Evolutionary conservation across 331 rosid genomes (phyloP).

Genomic region (Malus hybrid): DNA sequence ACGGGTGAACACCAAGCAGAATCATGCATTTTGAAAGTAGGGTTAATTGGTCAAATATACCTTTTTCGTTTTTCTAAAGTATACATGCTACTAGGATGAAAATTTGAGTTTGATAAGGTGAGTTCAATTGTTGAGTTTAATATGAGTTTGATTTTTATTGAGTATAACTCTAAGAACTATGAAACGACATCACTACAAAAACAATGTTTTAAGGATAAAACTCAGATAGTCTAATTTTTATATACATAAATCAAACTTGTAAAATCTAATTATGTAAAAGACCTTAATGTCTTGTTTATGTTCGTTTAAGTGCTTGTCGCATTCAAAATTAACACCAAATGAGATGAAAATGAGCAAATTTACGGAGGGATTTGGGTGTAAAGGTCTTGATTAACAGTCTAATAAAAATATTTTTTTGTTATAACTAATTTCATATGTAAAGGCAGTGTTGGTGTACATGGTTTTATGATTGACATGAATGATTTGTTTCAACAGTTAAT

Average conservation of each 20-base stretch:
- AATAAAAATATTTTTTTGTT: background rate
- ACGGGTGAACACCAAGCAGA: background rate
- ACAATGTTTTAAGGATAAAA: too few species aligned
- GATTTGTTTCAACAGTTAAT: constrained; percentile 1
- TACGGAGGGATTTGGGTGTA: background rate
- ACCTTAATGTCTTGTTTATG: background rate
- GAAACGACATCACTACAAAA: too few species aligned
- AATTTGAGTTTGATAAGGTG: background rate
- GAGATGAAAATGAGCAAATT: background rate
- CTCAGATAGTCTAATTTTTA: too few species aligned
- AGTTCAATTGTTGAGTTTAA: background rate
- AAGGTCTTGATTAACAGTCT: background rate
- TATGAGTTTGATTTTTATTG: background rate
- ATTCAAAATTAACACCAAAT: background rate
- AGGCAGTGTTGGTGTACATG: background rate
- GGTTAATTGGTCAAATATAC: background rate
- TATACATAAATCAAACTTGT: background rate
- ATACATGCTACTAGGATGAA: background rate
- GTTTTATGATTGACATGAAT: background rate
- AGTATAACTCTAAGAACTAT: too few species aligned
- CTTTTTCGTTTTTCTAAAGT: background rate
- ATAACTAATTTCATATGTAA: background rate
- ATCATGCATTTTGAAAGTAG: background rate
- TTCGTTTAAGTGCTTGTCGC: background rate
- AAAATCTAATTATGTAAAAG: background rate